phyloP scores from a whole-genome alignment of 108 stramenopile genomes.

The Heterococcus sp. region DNA sequence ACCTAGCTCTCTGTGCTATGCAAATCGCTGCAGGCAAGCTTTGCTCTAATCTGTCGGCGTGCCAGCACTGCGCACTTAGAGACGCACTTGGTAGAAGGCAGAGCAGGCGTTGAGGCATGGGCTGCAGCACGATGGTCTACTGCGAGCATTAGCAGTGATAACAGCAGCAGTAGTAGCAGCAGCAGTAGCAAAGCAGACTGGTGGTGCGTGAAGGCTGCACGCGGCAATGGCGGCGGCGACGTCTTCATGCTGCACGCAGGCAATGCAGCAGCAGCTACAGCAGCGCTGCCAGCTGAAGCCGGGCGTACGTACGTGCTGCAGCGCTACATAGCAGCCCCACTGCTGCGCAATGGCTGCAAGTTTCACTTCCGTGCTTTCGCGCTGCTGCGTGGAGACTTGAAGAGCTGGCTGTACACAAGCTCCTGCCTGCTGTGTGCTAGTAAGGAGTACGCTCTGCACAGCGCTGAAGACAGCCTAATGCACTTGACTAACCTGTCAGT shows the following conservation, averaged over 20 bases:
- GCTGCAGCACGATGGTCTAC: conserved; percentile 1
- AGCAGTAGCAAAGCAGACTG: conserved; percentile 14
- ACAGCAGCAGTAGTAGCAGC: not conserved
- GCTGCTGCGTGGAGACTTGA: conserved; percentile 25
- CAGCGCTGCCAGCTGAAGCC: not conserved
- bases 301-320: not conserved
- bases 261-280: not conserved
- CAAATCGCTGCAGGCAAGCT: conserved; percentile 15
- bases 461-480: conserved; percentile 11
- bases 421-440: conserved; percentile 49
- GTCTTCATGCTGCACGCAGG: conserved; percentile 46
- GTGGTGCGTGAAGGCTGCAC: conserved; percentile 55
- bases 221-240: conserved; percentile 52
- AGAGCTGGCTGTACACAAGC: conserved; percentile 40
- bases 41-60: conserved; percentile 28
- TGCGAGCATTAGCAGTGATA: not conserved
- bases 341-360: conserved; percentile 47
- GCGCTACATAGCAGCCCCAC: conserved; percentile 42
- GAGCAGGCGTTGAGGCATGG: conserved; percentile 15
- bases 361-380: conserved; percentile 56
- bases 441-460: conserved; percentile 17
- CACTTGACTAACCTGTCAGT: conserved; percentile 54
- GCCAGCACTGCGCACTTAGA: conserved; percentile 11
- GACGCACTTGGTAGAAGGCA: conserved; percentile 14
- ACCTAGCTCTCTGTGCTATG: too few relatives aligned